Percentiles rank a stretch among this genome's conserved stretches.
Evolutionary conservation across 2,329 filamentous ascomycete species (phyloP).

Genomic region (Aureobasidium sp.): DNA sequence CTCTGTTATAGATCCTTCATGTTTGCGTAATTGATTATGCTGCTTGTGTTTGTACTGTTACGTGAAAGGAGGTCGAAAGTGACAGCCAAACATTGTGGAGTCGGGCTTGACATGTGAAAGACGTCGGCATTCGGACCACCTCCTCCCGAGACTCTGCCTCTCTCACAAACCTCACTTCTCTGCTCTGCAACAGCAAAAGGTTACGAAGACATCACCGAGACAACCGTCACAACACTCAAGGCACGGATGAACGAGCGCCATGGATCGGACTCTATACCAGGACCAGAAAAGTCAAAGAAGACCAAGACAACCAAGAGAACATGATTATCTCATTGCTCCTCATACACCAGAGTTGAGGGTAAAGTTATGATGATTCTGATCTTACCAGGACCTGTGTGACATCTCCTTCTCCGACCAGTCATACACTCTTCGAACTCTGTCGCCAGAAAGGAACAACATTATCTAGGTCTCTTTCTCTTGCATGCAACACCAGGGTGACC

Average conservation of each 20-base stretch:
- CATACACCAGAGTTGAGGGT: background rate
- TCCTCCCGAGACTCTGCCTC: background rate
- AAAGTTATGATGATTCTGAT: too few species aligned
- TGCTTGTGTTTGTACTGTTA: background rate
- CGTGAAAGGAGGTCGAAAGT: background rate
- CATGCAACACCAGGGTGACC: background rate
- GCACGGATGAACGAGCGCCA: background rate
- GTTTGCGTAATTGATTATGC: background rate
- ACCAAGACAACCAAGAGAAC: background rate
- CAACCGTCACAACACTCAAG: background rate
- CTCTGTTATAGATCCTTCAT: background rate
- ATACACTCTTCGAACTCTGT: background rate
- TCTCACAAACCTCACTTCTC: too few species aligned
- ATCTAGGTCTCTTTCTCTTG: background rate
- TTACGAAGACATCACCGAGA: background rate
- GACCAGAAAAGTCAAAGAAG: background rate
- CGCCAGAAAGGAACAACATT: background rate
- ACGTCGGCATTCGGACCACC: background rate
- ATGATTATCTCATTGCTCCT: background rate
- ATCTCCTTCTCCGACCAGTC: background rate
- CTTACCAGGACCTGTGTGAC: background rate
- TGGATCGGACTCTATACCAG: background rate
- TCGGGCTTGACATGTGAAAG: background rate
- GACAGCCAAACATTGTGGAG: background rate
- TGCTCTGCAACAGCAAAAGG: background rate